Evolutionary conservation across 345 rosid species (phyloP).

Genomic region (Rhizophora apiculata): DNA sequence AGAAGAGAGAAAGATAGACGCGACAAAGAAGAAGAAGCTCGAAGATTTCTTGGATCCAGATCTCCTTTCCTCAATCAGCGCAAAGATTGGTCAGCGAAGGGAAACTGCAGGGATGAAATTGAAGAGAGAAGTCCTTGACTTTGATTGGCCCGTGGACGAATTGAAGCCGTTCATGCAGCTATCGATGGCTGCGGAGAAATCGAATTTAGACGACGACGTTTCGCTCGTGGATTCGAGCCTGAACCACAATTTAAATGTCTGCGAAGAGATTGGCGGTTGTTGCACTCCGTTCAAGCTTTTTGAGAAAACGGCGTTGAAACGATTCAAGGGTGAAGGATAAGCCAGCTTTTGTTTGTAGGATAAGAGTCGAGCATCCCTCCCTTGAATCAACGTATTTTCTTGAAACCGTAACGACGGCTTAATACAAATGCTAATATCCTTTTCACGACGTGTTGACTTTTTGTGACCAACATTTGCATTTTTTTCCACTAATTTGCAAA

Average conservation of each 20-base stretch:
- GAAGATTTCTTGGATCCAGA: conserved; percentile 33
- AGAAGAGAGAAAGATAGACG: not conserved
- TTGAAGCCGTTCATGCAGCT: conserved; percentile 18
- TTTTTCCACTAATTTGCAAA: too few relatives aligned
- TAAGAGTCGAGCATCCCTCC: not conserved
- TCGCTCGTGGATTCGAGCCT: too few relatives aligned
- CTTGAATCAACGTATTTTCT: not conserved
- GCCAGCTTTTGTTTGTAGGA: not conserved
- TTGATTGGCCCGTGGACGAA: conserved; percentile 29
- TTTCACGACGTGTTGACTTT: too few relatives aligned
- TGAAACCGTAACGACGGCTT: too few relatives aligned
- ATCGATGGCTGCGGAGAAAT: not conserved
- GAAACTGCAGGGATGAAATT: not conserved
- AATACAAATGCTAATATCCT: too few relatives aligned
- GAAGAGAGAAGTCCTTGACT: conserved; percentile 14
- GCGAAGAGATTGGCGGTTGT: not conserved
- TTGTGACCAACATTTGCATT: too few relatives aligned
- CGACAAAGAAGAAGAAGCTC: conserved; percentile 23
- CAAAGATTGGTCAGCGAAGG: not conserved
- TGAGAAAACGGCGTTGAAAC: conserved; percentile 20
- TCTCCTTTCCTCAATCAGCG: conserved; percentile 17
- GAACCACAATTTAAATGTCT: not conserved
- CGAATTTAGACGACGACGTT: too few relatives aligned
- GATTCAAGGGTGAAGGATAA: conserved; percentile 1
- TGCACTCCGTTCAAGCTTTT: conserved; percentile 15